Evolutionary conservation across 805 yeast genomes (phyloP).

Genomic region (Suhomyces canberraensis): DNA sequence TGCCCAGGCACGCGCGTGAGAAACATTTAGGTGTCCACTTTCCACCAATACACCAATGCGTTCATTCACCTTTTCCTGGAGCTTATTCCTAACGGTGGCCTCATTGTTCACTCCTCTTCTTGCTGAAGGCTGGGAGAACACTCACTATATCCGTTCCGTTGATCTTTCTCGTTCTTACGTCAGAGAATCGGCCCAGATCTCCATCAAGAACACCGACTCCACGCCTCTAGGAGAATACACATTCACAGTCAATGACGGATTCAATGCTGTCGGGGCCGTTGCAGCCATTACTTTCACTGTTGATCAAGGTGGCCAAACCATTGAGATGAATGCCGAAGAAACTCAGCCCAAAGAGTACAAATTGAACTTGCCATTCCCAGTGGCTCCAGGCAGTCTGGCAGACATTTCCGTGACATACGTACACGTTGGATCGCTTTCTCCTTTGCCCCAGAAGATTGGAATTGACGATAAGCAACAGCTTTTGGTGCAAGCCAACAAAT

Average conservation of each 20-base stretch:
- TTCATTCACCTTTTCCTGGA: too few relatives aligned
- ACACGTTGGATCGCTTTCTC: constrained; percentile 45
- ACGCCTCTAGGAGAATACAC: constrained; percentile 55
- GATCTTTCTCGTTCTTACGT: constrained; percentile 68
- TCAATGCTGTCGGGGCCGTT: constrained; percentile 37
- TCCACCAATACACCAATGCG: too few relatives aligned
- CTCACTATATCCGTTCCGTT: constrained; percentile 50
- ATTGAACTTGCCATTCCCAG: constrained; percentile 57
- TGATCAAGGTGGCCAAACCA: constrained; percentile 15
- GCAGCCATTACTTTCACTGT: constrained; percentile 43
- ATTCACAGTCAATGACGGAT: constrained; percentile 54
- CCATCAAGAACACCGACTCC: constrained; percentile 54
- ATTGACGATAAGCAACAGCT: constrained; percentile 63
- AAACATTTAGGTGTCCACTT: too few relatives aligned
- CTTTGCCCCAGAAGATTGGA: constrained; percentile 62
- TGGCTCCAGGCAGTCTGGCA: constrained; percentile 58
- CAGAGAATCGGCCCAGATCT: constrained; percentile 56
- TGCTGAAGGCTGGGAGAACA: constrained; percentile 57
- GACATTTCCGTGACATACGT: constrained; percentile 50
- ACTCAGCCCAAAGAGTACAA: constrained; percentile 28
- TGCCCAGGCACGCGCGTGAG: too few relatives aligned
- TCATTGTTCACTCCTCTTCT: too few relatives aligned
- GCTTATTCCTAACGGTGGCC: too few relatives aligned
- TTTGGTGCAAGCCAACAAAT: constrained; percentile 50
- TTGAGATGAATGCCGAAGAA: constrained; percentile 23